A percentile compares a stretch with the other conserved stretches of the same genome.
phyloP scores from a whole-genome alignment of 768 basidiomycete species.

The Leucosporidium scottii region DNA sequence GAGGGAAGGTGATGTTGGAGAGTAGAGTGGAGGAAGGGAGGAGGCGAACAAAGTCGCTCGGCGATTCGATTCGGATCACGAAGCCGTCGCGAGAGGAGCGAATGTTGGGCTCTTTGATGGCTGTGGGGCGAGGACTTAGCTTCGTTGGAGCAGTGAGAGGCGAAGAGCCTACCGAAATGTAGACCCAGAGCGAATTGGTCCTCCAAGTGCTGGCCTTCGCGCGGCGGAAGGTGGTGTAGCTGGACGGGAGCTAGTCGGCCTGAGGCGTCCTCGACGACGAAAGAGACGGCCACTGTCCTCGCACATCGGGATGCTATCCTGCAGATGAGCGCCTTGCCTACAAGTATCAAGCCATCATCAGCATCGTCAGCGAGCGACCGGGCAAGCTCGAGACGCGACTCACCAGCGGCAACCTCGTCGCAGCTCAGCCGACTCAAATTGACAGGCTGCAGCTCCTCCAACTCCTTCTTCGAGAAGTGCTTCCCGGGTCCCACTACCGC shows the following conservation, averaged over 20 bases:
- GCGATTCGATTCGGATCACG: conserved; percentile 20
- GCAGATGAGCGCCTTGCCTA: conserved; percentile 10
- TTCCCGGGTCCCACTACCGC: conserved; percentile 2
- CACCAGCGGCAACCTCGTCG: neutral
- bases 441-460: neutral
- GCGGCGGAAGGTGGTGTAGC: conserved; percentile 5
- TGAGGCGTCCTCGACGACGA: conserved; percentile 14
- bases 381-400: neutral
- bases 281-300: conserved; percentile 6
- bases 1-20: neutral
- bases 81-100: conserved; percentile 7
- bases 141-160: neutral
- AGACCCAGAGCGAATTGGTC: conserved; percentile 12
- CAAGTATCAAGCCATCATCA: neutral
- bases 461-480: neutral
- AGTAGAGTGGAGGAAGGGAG: conserved; percentile 11
- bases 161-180: conserved; percentile 7
- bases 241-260: conserved; percentile 1
- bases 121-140: conserved; percentile 5
- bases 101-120: conserved; percentile 12
- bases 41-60: conserved; percentile 15
- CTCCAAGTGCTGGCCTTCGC: neutral
- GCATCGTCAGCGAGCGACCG: neutral
- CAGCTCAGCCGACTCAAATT: neutral
- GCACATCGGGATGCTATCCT: neutral